Conservation (phyloP, 208 protist species). For the Acanthamoeba castellanii region DNA sequence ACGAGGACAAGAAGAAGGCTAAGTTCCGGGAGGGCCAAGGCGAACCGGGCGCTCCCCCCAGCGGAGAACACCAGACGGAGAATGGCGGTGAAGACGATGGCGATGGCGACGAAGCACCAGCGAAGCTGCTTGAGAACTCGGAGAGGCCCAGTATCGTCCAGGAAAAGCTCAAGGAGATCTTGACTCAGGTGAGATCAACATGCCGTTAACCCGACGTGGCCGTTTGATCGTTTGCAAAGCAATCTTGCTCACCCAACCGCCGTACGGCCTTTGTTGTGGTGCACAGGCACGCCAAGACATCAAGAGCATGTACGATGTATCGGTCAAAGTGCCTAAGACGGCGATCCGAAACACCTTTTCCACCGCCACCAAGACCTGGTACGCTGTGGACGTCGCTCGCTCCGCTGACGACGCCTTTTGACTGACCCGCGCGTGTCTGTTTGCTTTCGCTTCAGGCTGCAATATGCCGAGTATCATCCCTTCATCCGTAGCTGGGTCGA, state of each 20-base stretch:
- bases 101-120: neutral
- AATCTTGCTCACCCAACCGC: neutral
- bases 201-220: neutral
- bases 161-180: constrained; percentile 1
- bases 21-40: neutral
- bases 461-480: constrained; percentile 31
- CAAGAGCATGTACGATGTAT: constrained; percentile 32
- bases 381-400: neutral
- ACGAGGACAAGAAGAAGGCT: constrained; percentile 34
- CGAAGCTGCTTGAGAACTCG: neutral
- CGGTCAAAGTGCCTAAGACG: constrained; percentile 14
- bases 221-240: neutral
- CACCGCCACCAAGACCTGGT: constrained; percentile 1
- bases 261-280: too few relatives aligned
- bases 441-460: neutral
- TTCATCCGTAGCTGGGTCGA: constrained; percentile 46
- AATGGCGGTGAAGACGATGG: neutral
- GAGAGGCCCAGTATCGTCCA: constrained; percentile 2
- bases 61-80: neutral
- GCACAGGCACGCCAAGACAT: neutral
- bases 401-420: too few relatives aligned
- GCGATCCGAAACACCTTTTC: constrained; percentile 10
- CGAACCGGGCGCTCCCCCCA: neutral
- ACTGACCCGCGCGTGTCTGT: neutral
- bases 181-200: neutral